Evolutionary conservation across 129 eudicot species (phyloP), one percentile per base, ranked within the genome.

Genomic region (Kitagawia praeruptora): DNA sequence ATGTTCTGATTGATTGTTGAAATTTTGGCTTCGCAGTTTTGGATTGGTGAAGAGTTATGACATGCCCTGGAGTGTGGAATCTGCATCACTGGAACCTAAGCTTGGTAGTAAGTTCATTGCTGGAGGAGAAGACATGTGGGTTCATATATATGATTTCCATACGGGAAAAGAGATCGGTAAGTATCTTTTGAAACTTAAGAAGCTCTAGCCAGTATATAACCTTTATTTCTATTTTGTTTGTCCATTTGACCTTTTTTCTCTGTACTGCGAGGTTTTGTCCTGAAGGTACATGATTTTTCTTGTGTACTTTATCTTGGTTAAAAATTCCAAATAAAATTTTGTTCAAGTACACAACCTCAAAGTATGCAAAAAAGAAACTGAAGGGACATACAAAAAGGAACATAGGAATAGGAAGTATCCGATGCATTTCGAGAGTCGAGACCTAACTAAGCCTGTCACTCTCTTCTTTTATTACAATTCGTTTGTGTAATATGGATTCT

Each of bases 101-200:
- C 76, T 71, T 79, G 97, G 97, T 58, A 77, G 79, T 73, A 91
- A 87, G 86, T 91, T 91, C 75, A 82, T 89, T 85, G 97, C 97
- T 67, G 97, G 91, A 38, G 97, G 97, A 69, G 97, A 89, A 89
- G 97, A 91, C 80, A 91, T 91, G 97, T 91, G 97, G 97, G 84
- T 91, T 78, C 93, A 86, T 19, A 51, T 91, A 10, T 91, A 84
- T 81, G 93, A 91, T 80, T 91, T 91, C 83, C 87, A 91, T 72
- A 89, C 93, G 25, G 97, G 97, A 19, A 89, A 91, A 85, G 97
- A 89, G 83, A 91, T 87, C 18, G 97, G 97, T 91, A 89, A 14
- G 85, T 77, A 21, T 76, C 54, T 53, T 25, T 21, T 19, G 69
- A 61, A 61, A 61, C 69, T 61, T 27, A 15, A 61, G 15, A 58